Evolutionary conservation across 352 stramenopile genomes (phyloP).

Genomic region (Pythium sp.): DNA sequence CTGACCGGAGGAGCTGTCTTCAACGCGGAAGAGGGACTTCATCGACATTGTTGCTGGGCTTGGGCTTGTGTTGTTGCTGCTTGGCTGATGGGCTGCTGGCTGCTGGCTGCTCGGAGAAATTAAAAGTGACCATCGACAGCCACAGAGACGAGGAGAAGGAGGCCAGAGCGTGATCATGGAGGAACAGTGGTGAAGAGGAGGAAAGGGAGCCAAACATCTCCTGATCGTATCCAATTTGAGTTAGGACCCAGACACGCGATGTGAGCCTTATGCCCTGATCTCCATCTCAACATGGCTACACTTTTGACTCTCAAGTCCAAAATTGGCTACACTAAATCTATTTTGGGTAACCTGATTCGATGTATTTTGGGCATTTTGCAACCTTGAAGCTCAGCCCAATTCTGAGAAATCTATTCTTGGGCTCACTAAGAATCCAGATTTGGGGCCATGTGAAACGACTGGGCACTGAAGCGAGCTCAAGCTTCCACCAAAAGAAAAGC

Average conservation of each 20-base stretch:
- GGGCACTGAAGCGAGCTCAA: background rate
- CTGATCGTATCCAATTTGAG: background rate
- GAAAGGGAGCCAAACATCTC: background rate
- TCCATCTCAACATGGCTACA: conserved; percentile 5
- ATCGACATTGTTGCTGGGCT: conserved; percentile 21
- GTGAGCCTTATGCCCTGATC: background rate
- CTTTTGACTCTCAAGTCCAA: background rate
- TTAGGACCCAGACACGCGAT: background rate
- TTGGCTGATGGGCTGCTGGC: background rate
- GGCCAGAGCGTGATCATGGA: background rate
- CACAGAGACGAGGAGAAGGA: background rate
- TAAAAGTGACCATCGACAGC: background rate
- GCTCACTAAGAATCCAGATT: background rate
- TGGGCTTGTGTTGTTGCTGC: background rate
- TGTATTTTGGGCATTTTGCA: background rate
- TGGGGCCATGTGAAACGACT: background rate
- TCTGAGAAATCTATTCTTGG: background rate
- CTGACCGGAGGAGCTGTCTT: conserved; percentile 20
- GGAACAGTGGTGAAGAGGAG: background rate
- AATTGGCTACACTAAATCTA: conserved; percentile 3
- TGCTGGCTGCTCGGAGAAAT: background rate
- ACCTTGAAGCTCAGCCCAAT: background rate
- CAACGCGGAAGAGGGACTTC: conserved; percentile 30
- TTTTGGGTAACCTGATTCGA: background rate
- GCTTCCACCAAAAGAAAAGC: background rate